Evolutionary conservation across 2,329 filamentous ascomycete species (phyloP), one percentile per base, ranked within the genome.

Genomic region (Neopestalotiopsis clavispora): DNA sequence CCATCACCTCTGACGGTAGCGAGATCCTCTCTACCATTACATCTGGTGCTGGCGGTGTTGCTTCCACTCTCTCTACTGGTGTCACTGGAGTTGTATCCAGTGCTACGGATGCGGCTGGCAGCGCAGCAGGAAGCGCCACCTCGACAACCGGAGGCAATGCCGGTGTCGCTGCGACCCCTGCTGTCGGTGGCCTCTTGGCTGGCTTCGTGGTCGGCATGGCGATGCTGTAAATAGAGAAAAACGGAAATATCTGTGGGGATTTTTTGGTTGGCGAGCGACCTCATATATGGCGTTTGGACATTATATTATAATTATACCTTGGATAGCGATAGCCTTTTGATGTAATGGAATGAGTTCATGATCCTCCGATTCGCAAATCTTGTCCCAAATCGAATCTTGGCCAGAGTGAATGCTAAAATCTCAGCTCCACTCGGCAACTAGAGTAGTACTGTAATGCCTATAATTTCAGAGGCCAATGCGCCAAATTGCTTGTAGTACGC

Each of bases 81-180:
- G 65, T 61, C 28, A 60, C 52, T n/a, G 57, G 57, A 20, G 65
- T 28, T 28, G 65, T 60, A 9, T 67, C 65, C 30, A 67, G 65
- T 60, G 65, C 65, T 61, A 67, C 65, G n/a, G 56, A 59, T 23
- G 65, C 52, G 5, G 52, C 65, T 57, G 64, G 45, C 10, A 66
- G 64, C 49, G 64, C 64, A n/a, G 52, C 64, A 28, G 64, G 45
- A 12, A 58, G 23, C 42, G 64, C 64, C 13, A 23, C 60, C 7
- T 52, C 62, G 12, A 42, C 60, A 20, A 38, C 32, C 17, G 34
- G 60, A n/a, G 42, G 28, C 62, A 52, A 23, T 13, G 62, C 34
- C 9, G 62, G n/a, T 13, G 62, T 38, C 23, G 57, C 57, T 9
- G 65, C 65, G 14, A 67, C 52, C 13, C 65, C 65, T 32, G 38